These are phyloP conservation scores for Penicillium sp. DNA, from an alignment of 2,329 filamentous ascomycete species.

Conservation along the genomic window DNA sequence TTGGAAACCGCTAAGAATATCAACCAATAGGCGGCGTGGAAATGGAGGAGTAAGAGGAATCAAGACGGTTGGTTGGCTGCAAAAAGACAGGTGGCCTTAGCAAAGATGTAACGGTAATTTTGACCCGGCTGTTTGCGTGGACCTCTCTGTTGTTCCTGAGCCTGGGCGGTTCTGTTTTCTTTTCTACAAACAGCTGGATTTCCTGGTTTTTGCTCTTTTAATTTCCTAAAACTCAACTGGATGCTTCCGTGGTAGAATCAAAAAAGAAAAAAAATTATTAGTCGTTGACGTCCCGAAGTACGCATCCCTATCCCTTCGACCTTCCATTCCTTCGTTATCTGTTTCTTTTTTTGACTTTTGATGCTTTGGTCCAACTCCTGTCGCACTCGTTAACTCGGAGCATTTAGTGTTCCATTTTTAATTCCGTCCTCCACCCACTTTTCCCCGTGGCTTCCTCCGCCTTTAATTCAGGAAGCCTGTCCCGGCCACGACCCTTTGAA, in stretches of 20 bases:
- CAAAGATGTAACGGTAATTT: neutral
- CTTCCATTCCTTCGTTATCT: constrained; percentile 28
- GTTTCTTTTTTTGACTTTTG: constrained; percentile 5
- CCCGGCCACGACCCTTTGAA: constrained; percentile 51
- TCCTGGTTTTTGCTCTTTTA: neutral
- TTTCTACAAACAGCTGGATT: neutral
- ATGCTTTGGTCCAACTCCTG: constrained; percentile 10
- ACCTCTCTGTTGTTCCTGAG: neutral
- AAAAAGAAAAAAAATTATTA: constrained; percentile 4
- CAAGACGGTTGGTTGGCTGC: neutral
- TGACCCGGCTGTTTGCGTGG: neutral
- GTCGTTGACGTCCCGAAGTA: constrained; percentile 12
- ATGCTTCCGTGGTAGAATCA: constrained; percentile 2
- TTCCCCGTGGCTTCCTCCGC: constrained; percentile 47
- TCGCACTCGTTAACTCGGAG: constrained; percentile 13
- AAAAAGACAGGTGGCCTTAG: neutral
- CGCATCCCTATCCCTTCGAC: constrained; percentile 23
- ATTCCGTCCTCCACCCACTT: constrained; percentile 12
- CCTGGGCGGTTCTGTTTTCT: neutral
- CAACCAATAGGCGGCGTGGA: neutral
- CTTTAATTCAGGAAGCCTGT: constrained; percentile 45
- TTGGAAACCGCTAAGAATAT: neutral
- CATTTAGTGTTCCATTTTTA: constrained; percentile 22
- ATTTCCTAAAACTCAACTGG: neutral
- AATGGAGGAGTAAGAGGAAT: neutral